Conservation (phyloP, 257 asterid species). For the Nemophila menziesii region DNA sequence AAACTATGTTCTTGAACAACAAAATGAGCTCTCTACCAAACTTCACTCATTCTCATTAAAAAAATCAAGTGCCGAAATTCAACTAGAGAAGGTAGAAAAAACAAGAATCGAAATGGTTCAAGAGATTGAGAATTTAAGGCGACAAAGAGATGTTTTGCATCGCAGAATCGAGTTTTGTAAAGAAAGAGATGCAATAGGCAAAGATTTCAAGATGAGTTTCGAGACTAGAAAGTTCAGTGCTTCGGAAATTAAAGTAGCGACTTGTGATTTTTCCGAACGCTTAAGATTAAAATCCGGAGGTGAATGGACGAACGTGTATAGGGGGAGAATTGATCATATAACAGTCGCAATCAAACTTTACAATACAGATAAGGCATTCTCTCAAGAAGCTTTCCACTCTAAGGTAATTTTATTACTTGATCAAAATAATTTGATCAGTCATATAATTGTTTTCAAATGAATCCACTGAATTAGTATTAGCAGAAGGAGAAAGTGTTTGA, state of each 20-base stretch:
- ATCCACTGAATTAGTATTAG: too few relatives aligned
- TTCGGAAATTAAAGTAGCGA: constrained; percentile 48
- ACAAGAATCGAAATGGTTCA: constrained; percentile 31
- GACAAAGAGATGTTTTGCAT: constrained; percentile 37
- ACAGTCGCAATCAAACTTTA: constrained; percentile 41
- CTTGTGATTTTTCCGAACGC: constrained; percentile 35
- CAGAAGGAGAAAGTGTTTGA: too few relatives aligned
- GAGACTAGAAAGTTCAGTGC: constrained; percentile 41
- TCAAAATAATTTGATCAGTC: neutral
- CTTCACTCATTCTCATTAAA: constrained; percentile 34
- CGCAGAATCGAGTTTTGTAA: constrained; percentile 57
- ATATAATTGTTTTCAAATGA: too few relatives aligned
- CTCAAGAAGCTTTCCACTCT: constrained; percentile 23
- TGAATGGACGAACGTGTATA: constrained; percentile 33
- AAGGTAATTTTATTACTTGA: constrained; percentile 22
- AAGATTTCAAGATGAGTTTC: constrained; percentile 24
- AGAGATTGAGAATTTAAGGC: constrained; percentile 43
- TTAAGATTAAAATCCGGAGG: constrained; percentile 38
- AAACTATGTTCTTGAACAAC: constrained; percentile 37
- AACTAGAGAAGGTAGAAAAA: constrained; percentile 36
- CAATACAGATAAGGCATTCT: constrained; percentile 12
- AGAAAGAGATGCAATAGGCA: constrained; percentile 42
- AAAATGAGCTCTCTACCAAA: constrained; percentile 41
- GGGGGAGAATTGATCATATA: constrained; percentile 31
- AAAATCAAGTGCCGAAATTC: constrained; percentile 30